Evolutionary conservation across 768 basidiomycete genomes (phyloP), one percentile per base, ranked within the genome.

Genomic region (Leccinum uliginosum): DNA sequence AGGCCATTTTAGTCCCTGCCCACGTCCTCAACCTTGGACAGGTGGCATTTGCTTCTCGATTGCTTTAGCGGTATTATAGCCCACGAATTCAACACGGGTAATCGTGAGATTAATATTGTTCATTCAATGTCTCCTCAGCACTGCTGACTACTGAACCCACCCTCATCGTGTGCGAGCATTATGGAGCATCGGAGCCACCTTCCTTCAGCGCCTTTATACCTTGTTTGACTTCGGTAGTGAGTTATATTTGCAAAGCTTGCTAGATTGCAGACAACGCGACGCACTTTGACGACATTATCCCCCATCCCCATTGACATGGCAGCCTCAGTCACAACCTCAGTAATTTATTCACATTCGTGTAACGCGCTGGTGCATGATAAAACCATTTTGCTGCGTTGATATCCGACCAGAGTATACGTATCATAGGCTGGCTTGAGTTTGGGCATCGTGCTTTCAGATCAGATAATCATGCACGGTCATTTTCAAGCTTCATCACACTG

Each of bases 1-100:
- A 68, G 59, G 32, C 26, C 67, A 2, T 79, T 75, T 65, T 54
- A 12, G 67, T 80, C 58, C 53, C 64, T 9, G 34, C 67, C 1
- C 60, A 54, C 10, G 62, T 60, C 35, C 67, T 76, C 67, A 80
- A 77, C 65, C 65, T 80, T 8, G 80, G 78, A 9, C 52, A 51
- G 1, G 51, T 67, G 9, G 56, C 51, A 0, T 10, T n/a, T 6
- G 67, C 65, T 9, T 68, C 68, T 12, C 61, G 56, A 64, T 14
- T 76, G 74, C 38, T 54, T 74, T 34, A n/a, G n/a, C n/a, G n/a
- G n/a, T n/a, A n/a, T n/a, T n/a, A n/a, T n/a, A n/a, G n/a, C n/a
- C n/a, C n/a, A n/a, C n/a, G n/a, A n/a, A n/a, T n/a, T n/a, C n/a
- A n/a, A n/a, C n/a, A n/a, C n/a, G n/a, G n/a, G n/a, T n/a, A n/a